Base-by-base conservation (phyloP, 805 yeast genomes). In the Metschnikowia noctiluminum region DNA sequence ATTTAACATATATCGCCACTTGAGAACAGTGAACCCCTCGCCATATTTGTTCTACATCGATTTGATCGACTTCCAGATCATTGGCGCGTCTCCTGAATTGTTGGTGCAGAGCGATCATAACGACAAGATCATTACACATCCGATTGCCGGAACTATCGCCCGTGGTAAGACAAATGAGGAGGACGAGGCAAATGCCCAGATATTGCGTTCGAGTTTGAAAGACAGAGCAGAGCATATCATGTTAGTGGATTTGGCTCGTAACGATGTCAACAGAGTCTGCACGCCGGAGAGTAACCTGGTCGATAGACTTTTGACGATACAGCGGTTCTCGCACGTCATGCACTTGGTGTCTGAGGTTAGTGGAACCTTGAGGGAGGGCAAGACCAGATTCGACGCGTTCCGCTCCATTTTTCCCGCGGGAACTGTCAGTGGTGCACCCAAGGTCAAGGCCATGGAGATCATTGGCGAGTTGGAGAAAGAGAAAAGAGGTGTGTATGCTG, bases 351-450 rank as follows among this genome's bases (percentile, higher is more conserved):
- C 96, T 2, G 95, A 92, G 68, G 97, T 92, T 16, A 85, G 95
- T 52, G 99, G 99, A 12, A 88, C 85, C 1, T 74, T 94, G 60
- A 78, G 99, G 63, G 69, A 74, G 0, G 97, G 80, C 51, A 85
- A 89, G 73, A 84, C 92, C 11, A 78, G 98, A 55, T 94, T 94
- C 63, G 99, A 94, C 71, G 99, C 99, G 0, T 90, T 94, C 71
- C 81, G 99, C 65, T 90, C 97, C 2, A 89, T 94, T 47, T 94
- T 94, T 82, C 99, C 99, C 16, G 99, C 99, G 1, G 99, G 99
- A 39, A 94, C 99, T 1, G 98, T 92, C 11, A 85, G 95, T 48
- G 99, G 99, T 36, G 98, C 99, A 2, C 99, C 99, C 48, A 94
- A 94, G 69, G 96, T 94, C 38, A 82, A 81, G 60, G 99, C 99